A percentile compares a stretch with the other conserved stretches of the same genome.
Evolutionary conservation across 257 asterid species (phyloP).

Genomic region (Nicotiana paniculata): DNA sequence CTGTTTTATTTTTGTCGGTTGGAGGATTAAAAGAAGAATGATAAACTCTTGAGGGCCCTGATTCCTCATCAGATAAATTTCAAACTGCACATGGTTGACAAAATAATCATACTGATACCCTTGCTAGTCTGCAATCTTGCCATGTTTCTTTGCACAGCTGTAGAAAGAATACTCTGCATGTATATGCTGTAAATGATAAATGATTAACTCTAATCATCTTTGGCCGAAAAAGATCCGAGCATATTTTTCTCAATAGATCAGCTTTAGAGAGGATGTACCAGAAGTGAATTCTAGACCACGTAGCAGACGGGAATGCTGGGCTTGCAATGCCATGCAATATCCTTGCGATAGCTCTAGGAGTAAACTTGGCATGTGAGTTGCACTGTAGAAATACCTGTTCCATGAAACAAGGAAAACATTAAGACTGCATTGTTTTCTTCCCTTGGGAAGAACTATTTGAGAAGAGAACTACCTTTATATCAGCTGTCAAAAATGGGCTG

Average conservation of each 20-base stretch:
- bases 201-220: background rate
- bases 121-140: background rate
- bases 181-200: background rate
- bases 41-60: background rate
- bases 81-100: background rate
- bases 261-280: conserved; percentile 43
- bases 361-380: conserved; percentile 68
- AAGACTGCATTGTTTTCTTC: background rate
- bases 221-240: background rate
- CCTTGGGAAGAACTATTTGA: background rate
- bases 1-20: background rate
- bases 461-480: conserved; percentile 54
- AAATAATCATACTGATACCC: background rate
- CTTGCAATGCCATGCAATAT: conserved; percentile 85
- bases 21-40: background rate
- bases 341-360: conserved; percentile 92
- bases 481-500: conserved; percentile 87
- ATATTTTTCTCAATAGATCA: background rate
- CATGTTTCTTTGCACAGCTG: background rate
- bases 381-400: conserved; percentile 84
- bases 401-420: conserved; percentile 20
- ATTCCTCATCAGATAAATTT: background rate
- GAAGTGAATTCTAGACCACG: conserved; percentile 95
- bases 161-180: background rate
- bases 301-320: conserved; percentile 80